These are phyloP conservation scores for Aspergillus terreus DNA, from an alignment of 2,329 filamentous ascomycete genomes.

Conservation along the genomic window DNA sequence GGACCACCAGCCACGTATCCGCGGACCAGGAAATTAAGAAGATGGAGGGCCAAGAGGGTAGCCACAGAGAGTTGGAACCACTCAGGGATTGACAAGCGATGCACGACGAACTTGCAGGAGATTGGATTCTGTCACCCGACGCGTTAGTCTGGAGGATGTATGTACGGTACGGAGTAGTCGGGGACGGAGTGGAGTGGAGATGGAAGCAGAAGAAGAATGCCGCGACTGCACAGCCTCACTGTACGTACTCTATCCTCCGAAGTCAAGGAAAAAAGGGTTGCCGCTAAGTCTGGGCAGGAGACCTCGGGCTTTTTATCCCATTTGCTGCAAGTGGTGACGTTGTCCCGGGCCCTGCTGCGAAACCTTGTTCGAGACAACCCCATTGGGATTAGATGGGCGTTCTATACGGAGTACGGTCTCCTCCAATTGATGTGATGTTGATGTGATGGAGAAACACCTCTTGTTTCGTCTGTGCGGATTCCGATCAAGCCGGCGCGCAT, in stretches of 20 bases:
- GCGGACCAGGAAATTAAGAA: neutral
- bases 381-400: neutral
- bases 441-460: neutral
- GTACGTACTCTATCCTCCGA: neutral
- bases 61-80: neutral
- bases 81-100: neutral
- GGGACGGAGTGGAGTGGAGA: no score
- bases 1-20: slow-evolving; percentile 5
- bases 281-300: neutral
- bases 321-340: neutral
- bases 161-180: no score
- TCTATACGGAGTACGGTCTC: neutral
- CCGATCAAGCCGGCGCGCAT: no score
- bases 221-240: slow-evolving; percentile 2
- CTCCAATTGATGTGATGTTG: neutral
- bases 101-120: neutral
- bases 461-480: neutral
- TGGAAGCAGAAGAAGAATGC: neutral
- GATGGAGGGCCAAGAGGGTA: neutral
- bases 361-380: neutral
- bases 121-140: neutral
- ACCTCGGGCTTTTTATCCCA: neutral
- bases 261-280: neutral
- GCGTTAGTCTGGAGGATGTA: no score
- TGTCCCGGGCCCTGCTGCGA: neutral